phyloP scores from a whole-genome alignment of 176 grass and related monocot species.

The Bonia amplexicaulis region DNA sequence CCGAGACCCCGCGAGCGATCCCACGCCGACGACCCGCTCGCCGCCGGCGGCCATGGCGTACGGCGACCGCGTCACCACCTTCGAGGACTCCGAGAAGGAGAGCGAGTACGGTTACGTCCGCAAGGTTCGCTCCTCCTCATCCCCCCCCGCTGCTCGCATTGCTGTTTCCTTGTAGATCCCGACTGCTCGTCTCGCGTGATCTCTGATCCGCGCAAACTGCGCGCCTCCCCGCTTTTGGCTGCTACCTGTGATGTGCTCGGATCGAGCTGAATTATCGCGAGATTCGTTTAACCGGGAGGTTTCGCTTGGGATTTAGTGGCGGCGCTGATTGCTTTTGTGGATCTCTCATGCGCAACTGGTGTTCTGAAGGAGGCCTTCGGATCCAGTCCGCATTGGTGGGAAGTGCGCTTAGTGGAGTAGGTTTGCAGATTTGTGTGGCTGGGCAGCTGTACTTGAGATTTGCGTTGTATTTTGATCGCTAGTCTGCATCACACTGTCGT shows the following conservation, averaged over 20 bases:
- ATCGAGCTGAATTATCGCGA: slow-evolving; percentile 19
- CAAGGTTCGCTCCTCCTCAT: slow-evolving; percentile 40
- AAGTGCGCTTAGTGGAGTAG: neutral
- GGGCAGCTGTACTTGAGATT: neutral
- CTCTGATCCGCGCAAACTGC: neutral
- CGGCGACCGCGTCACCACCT: slow-evolving; percentile 75
- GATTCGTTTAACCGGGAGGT: neutral
- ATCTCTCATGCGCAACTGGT: neutral
- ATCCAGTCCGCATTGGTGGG: slow-evolving; percentile 11
- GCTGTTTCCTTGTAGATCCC: slow-evolving; percentile 32
- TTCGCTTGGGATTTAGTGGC: slow-evolving; percentile 3
- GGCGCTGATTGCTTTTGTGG: neutral
- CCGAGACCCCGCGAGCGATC: slow-evolving; percentile 28
- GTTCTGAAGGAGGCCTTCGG: neutral
- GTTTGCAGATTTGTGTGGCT: neutral
- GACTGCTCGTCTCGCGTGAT: slow-evolving; percentile 22
- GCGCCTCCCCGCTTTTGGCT: neutral
- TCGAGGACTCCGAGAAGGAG: slow-evolving; percentile 94
- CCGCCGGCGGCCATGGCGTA: slow-evolving; percentile 46
- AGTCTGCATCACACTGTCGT: neutral
- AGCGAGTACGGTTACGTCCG: slow-evolving; percentile 94
- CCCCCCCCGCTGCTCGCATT: neutral
- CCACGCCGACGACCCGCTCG: slow-evolving; percentile 18
- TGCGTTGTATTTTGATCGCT: neutral
- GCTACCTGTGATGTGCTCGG: neutral